These are phyloP conservation scores for Fraxinus nigra DNA, from an alignment of 305 asterid species.

Conservation along the genomic window DNA sequence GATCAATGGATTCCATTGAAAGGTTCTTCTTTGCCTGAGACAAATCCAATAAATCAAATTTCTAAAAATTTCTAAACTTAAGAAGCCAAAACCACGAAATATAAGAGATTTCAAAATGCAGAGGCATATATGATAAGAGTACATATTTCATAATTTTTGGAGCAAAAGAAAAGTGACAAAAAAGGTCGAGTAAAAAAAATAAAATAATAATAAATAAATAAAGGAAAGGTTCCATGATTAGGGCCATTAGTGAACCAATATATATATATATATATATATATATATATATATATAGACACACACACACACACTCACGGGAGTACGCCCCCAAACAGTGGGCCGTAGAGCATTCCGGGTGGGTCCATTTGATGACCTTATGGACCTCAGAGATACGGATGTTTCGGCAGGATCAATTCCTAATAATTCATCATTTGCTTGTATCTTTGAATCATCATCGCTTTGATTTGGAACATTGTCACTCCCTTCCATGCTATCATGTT, in stretches of 20 bases:
- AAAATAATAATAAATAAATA: not conserved
- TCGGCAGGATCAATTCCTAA: conserved; percentile 39
- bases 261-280: not conserved
- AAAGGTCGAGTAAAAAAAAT: not conserved
- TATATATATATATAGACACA: not conserved
- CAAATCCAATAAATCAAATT: conserved; percentile 26
- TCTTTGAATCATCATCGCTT: conserved; percentile 33
- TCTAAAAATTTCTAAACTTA: conserved; percentile 7
- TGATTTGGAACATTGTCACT: conserved; percentile 23
- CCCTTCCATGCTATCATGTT: conserved; percentile 33
- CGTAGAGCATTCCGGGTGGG: conserved; percentile 41
- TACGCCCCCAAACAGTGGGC: conserved; percentile 69
- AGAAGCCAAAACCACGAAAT: conserved; percentile 3
- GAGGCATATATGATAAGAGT: not conserved
- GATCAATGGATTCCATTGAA: conserved; percentile 78
- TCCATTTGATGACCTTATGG: conserved; percentile 39
- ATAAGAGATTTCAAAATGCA: conserved; percentile 2
- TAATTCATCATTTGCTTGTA: conserved; percentile 32
- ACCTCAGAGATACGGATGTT: conserved; percentile 33
- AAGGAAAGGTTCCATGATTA: not conserved
- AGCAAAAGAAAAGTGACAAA: not conserved
- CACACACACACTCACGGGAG: conserved; percentile 57
- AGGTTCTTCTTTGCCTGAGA: conserved; percentile 74
- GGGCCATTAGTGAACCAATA: conserved; percentile 6
- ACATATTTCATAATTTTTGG: not conserved